Conservation (phyloP, 192 early-diverging fungal species). For the Haplosporangium gracile region DNA sequence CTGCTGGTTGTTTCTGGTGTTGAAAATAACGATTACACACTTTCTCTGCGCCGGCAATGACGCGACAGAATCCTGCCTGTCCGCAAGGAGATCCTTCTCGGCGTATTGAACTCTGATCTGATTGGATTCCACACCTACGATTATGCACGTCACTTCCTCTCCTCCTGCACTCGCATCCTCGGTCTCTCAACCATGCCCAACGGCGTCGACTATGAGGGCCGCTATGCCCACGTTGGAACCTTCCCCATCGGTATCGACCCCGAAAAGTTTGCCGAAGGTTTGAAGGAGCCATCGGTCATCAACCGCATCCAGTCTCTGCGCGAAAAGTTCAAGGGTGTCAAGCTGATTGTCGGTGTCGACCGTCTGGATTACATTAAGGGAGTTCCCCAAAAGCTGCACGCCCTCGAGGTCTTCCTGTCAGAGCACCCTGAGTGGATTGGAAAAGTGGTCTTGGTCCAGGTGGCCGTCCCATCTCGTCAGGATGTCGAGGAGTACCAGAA, state of each 20-base stretch:
- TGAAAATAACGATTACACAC: not conserved
- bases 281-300: constrained; percentile 76
- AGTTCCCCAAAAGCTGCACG: constrained; percentile 98
- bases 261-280: constrained; percentile 89
- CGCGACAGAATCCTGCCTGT: constrained; percentile 87
- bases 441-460: constrained; percentile 95
- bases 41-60: not conserved
- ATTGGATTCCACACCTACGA: constrained; percentile 99
- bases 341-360: constrained; percentile 97
- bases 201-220: constrained; percentile 93
- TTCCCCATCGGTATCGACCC: constrained; percentile 99
- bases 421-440: constrained; percentile 93
- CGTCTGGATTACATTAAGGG: constrained; percentile 99
- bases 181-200: constrained; percentile 95
- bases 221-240: constrained; percentile 95
- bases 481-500: constrained; percentile 99
- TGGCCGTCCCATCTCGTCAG: constrained; percentile 97
- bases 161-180: constrained; percentile 96
- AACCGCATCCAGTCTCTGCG: constrained; percentile 84
- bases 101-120: constrained; percentile 93
- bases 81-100: constrained; percentile 91
- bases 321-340: constrained; percentile 86
- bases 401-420: constrained; percentile 91
- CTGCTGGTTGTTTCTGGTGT: not conserved
- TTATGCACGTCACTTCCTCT: constrained; percentile 98